These are phyloP conservation scores for Trichoderma endophyticum DNA, from an alignment of 2,329 filamentous ascomycete species.

Conservation along the genomic window DNA sequence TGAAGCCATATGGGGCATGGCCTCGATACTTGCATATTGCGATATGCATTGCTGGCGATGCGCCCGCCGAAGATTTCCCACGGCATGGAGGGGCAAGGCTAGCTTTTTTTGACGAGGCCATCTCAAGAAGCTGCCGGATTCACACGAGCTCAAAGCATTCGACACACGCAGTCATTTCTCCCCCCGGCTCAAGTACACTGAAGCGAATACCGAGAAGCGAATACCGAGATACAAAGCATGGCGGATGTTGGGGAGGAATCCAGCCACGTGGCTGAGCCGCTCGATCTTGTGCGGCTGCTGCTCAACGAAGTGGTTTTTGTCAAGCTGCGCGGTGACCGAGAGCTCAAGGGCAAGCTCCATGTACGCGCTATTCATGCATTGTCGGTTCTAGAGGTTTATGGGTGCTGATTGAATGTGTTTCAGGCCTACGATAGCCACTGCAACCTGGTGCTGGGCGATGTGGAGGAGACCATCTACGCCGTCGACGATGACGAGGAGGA, in stretches of 20 bases:
- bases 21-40: slow-evolving; percentile 15
- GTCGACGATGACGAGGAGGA: slow-evolving; percentile 84
- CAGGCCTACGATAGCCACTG: slow-evolving; percentile 99
- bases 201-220: background rate
- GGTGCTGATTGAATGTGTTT: slow-evolving; percentile 18
- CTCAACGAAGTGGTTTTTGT: slow-evolving; percentile 97
- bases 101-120: slow-evolving; percentile 18
- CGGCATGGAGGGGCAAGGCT: slow-evolving; percentile 6
- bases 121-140: background rate
- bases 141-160: background rate
- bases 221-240: slow-evolving; percentile 51
- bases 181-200: background rate
- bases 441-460: slow-evolving; percentile 92
- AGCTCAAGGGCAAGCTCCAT: slow-evolving; percentile 91
- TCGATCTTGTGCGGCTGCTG: slow-evolving; percentile 91
- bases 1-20: slow-evolving; percentile 8
- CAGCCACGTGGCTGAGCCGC: slow-evolving; percentile 77
- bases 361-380: slow-evolving; percentile 50
- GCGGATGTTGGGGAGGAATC: slow-evolving; percentile 76
- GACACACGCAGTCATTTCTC: background rate
- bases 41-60: background rate
- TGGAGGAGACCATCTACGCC: slow-evolving; percentile 94
- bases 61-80: slow-evolving; percentile 25
- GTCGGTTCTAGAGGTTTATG: background rate
- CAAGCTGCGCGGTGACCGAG: slow-evolving; percentile 91